A percentile compares a stretch with the other conserved stretches of the same genome.
These are phyloP conservation scores for Lactarius hengduanensis DNA, from an alignment of 768 basidiomycete species.

Conservation along the genomic window DNA sequence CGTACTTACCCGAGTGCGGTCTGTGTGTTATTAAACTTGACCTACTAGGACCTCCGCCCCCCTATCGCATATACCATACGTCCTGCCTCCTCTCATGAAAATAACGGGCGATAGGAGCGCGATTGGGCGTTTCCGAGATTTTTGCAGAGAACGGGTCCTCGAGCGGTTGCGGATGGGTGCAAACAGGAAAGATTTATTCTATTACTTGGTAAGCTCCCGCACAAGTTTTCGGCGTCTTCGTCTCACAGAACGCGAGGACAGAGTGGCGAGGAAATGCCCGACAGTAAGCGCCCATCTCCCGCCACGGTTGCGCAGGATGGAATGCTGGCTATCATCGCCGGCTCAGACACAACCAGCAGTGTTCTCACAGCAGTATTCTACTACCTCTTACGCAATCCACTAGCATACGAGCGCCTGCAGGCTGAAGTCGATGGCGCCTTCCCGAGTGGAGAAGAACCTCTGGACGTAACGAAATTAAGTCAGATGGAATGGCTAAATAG, in stretches of 20 bases:
- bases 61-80: too few relatives aligned
- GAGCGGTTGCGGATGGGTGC: too few relatives aligned
- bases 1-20: too few relatives aligned
- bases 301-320: background rate
- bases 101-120: too few relatives aligned
- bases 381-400: background rate
- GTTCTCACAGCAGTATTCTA: background rate
- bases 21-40: too few relatives aligned
- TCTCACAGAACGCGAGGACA: background rate
- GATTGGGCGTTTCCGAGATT: too few relatives aligned
- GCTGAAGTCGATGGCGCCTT: background rate
- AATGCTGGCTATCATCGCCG: background rate
- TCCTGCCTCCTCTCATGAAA: too few relatives aligned
- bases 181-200: too few relatives aligned
- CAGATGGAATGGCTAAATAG: slow-evolving; percentile 11
- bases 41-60: too few relatives aligned
- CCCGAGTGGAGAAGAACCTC: slow-evolving; percentile 8
- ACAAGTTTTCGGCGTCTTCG: background rate
- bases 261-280: background rate
- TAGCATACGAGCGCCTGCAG: background rate
- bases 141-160: too few relatives aligned
- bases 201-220: too few relatives aligned
- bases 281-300: background rate
- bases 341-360: background rate
- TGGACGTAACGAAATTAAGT: slow-evolving; percentile 4